Evolutionary conservation across 805 yeast species (phyloP).

Genomic region (Wickerhamiella galacta): DNA sequence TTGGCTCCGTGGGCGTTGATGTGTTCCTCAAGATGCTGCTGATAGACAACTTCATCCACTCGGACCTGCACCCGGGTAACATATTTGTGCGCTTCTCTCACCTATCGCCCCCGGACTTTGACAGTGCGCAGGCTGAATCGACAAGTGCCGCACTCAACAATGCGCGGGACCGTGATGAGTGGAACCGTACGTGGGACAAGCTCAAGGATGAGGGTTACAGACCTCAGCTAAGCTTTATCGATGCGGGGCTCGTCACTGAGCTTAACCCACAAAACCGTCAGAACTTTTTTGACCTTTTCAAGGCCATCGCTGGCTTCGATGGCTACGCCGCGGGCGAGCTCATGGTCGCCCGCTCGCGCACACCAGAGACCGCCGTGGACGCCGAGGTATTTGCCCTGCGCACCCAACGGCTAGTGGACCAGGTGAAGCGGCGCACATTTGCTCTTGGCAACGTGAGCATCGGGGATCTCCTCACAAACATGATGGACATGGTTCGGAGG

Average conservation of each 20-base stretch:
- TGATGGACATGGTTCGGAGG: slow-evolving; percentile 74
- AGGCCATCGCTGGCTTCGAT: slow-evolving; percentile 76
- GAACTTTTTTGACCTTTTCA: slow-evolving; percentile 79
- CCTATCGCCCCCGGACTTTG: slow-evolving; percentile 18
- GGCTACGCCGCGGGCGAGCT: slow-evolving; percentile 90
- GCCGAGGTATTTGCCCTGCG: slow-evolving; percentile 73
- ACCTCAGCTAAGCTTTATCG: slow-evolving; percentile 81
- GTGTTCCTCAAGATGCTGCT: slow-evolving; percentile 87
- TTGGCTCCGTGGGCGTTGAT: slow-evolving; percentile 73
- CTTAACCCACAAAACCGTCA: slow-evolving; percentile 57
- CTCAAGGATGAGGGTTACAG: slow-evolving; percentile 44
- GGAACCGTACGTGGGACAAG: slow-evolving; percentile 31
- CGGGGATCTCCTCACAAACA: slow-evolving; percentile 77
- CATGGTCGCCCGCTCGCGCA: slow-evolving; percentile 86
- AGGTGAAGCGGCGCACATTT: slow-evolving; percentile 75
- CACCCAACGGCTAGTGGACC: slow-evolving; percentile 66
- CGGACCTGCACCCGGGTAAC: slow-evolving; percentile 95
- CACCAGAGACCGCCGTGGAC: slow-evolving; percentile 83
- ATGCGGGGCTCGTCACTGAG: slow-evolving; percentile 88
- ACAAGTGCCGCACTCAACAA: slow-evolving; percentile 13
- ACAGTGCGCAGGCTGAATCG: slow-evolving; percentile 7
- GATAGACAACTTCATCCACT: slow-evolving; percentile 84
- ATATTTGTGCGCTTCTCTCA: slow-evolving; percentile 60
- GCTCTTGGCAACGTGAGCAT: slow-evolving; percentile 82
- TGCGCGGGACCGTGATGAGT: slow-evolving; percentile 21